These are phyloP conservation scores for Paraphoma sp. DNA, from an alignment of 2,329 filamentous ascomycete species.

Conservation along the genomic window DNA sequence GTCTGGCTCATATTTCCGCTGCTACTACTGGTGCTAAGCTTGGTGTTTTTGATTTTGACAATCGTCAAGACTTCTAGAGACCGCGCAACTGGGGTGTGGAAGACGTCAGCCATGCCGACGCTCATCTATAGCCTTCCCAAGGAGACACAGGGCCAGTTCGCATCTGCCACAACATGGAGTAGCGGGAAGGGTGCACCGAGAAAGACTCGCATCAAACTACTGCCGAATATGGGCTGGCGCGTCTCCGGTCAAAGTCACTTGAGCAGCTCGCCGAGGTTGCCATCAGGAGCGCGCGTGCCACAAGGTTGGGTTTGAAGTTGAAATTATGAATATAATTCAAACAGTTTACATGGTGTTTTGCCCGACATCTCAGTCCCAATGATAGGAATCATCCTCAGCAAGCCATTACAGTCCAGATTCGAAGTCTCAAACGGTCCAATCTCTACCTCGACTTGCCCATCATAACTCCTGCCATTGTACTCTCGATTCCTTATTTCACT, in stretches of 20 bases:
- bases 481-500: neutral
- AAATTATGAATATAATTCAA: neutral
- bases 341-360: neutral
- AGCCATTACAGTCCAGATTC: neutral
- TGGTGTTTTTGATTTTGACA: slow-evolving; percentile 32
- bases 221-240: slow-evolving; percentile 21
- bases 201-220: slow-evolving; percentile 18
- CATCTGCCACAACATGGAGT: slow-evolving; percentile 4
- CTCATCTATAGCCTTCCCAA: slow-evolving; percentile 34
- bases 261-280: slow-evolving; percentile 7
- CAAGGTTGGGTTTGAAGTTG: slow-evolving; percentile 15
- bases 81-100: slow-evolving; percentile 28
- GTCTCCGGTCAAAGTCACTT: slow-evolving; percentile 18
- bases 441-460: neutral
- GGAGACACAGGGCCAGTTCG: slow-evolving; percentile 20
- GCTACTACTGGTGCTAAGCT: slow-evolving; percentile 19
- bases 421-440: neutral
- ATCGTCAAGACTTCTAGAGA: slow-evolving; percentile 28
- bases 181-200: neutral
- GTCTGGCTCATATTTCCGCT: slow-evolving; percentile 35
- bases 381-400: too few species aligned
- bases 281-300: slow-evolving; percentile 2
- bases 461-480: too few species aligned
- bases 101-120: slow-evolving; percentile 39
- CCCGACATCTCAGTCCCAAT: too few species aligned